Conservation (phyloP, 2,329 filamentous ascomycete genomes). For the Chalara sp. region DNA sequence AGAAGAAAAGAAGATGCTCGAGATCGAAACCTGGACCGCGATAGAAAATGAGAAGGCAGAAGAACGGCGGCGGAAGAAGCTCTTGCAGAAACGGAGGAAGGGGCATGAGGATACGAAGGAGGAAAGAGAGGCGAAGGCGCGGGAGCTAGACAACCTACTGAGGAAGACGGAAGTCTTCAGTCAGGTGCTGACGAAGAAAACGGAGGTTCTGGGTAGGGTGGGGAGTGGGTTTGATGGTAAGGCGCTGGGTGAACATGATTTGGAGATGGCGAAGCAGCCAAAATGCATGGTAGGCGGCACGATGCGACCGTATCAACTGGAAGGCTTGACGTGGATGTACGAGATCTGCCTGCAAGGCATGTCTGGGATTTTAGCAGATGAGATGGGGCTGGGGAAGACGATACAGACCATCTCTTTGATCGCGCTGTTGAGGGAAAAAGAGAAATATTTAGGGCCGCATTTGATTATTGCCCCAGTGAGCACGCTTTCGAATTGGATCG, state of each 20-base stretch:
- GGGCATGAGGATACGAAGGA: conserved; percentile 38
- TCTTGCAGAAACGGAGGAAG: conserved; percentile 37
- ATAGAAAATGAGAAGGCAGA: conserved; percentile 46
- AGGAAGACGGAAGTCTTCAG: conserved; percentile 54
- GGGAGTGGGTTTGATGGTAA: conserved; percentile 55
- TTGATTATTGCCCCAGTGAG: conserved; percentile 85
- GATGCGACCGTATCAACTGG: conserved; percentile 91
- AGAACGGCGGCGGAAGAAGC: conserved; percentile 26
- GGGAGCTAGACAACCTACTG: conserved; percentile 52
- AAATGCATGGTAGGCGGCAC: conserved; percentile 77
- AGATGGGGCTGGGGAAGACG: conserved; percentile 56
- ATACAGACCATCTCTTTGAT: conserved; percentile 45
- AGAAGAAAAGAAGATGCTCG: conserved; percentile 22
- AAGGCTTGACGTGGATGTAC: conserved; percentile 91
- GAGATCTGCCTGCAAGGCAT: conserved; percentile 55
- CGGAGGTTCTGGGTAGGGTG: conserved; percentile 53
- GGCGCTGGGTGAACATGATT: conserved; percentile 53
- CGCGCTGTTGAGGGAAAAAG: conserved; percentile 80
- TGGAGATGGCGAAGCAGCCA: conserved; percentile 80
- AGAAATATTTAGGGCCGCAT: conserved; percentile 77
- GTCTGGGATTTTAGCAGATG: conserved; percentile 54
- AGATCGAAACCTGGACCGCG: conserved; percentile 40
- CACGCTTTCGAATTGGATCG: conserved; percentile 91
- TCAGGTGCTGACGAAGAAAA: conserved; percentile 57
- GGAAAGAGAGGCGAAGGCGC: conserved; percentile 51